Percentiles rank a stretch among this genome's conserved stretches.
Conservation (phyloP, 2,329 filamentous ascomycete species). For the Plectosphaerella cucumerina region DNA sequence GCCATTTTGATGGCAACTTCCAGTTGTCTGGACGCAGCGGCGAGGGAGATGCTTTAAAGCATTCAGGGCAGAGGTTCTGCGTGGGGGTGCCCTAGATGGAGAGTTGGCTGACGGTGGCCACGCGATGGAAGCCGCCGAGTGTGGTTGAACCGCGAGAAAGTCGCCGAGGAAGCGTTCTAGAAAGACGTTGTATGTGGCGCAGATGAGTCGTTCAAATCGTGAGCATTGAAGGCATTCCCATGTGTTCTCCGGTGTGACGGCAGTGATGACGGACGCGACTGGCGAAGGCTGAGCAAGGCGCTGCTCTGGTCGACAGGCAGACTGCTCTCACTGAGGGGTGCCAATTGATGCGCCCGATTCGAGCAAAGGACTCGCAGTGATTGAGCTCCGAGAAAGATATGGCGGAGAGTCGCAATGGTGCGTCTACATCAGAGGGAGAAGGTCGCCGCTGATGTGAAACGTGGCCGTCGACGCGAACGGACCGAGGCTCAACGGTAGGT, state of each 20-base stretch:
- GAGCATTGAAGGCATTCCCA: no score
- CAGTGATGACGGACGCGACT: no score
- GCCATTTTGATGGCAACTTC: slow-evolving; percentile 23
- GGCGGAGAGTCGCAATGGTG: not conserved
- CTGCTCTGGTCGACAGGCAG: no score
- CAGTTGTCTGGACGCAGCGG: not conserved
- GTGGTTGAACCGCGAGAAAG: no score
- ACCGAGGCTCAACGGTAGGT: not conserved
- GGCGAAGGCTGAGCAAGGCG: no score
- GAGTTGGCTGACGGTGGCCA: not conserved
- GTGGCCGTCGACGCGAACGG: not conserved
- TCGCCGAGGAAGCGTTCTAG: not conserved
- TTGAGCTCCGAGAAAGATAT: not conserved
- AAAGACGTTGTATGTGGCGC: not conserved
- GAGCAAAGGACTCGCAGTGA: not conserved
- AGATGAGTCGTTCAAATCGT: not conserved
- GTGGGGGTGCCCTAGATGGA: slow-evolving; percentile 5
- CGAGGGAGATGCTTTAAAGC: not conserved
- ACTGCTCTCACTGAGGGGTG: not conserved
- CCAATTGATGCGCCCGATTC: not conserved
- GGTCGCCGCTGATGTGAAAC: not conserved
- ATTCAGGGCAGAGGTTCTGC: slow-evolving; percentile 4
- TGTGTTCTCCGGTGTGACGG: no score
- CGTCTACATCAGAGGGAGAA: not conserved
- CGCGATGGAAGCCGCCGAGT: not conserved